Conservation (phyloP, 176 grass and related monocot genomes). For the Hordeum vulgare region DNA sequence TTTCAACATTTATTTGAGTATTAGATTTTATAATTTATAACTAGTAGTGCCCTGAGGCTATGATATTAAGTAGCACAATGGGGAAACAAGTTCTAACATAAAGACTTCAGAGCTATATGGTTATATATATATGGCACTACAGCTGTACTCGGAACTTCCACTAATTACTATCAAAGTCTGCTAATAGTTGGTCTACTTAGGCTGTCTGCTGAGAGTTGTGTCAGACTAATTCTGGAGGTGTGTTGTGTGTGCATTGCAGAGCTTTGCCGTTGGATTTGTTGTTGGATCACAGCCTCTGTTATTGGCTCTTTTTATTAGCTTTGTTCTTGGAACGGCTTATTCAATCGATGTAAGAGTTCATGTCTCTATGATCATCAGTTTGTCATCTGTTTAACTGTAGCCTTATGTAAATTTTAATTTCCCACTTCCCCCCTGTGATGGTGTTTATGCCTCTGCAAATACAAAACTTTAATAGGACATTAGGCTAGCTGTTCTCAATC, state of each 20-base stretch:
- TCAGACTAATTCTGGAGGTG: conserved; percentile 21
- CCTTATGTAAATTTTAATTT: too few species aligned
- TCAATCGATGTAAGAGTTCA: conserved; percentile 70
- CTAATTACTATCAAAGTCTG: neutral
- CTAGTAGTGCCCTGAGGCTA: neutral
- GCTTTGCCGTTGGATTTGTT: conserved; percentile 66
- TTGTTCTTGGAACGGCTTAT: conserved; percentile 96
- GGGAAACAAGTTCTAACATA: neutral
- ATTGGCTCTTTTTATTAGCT: conserved; percentile 87
- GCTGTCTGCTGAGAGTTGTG: neutral
- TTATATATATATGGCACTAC: neutral
- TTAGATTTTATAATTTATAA: neutral
- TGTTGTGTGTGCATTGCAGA: conserved; percentile 54
- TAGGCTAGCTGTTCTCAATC: too few species aligned
- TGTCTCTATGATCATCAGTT: neutral
- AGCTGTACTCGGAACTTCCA: neutral
- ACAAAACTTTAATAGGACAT: too few species aligned
- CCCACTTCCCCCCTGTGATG: too few species aligned
- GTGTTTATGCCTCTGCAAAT: too few species aligned
- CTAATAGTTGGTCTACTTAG: neutral
- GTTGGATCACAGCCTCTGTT: conserved; percentile 78
- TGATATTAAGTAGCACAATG: neutral
- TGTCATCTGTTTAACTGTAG: neutral
- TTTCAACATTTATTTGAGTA: neutral
- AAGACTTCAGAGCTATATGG: neutral